Percentiles rank a stretch among this genome's conserved stretches.
Evolutionary conservation across 2,329 filamentous ascomycete species (phyloP).

Genomic region (Endoconidiophora laricicola): DNA sequence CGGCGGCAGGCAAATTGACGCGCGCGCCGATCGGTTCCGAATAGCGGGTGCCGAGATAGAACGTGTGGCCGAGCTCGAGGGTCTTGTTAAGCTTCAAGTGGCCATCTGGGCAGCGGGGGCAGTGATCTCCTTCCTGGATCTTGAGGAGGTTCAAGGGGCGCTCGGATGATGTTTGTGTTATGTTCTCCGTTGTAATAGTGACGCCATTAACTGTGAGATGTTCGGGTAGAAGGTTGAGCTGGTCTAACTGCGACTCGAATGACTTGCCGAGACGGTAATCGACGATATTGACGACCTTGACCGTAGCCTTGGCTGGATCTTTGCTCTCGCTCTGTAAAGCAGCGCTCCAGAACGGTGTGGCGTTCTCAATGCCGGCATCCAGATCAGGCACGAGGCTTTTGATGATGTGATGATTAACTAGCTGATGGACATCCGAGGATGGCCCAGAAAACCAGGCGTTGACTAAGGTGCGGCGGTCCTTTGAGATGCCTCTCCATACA

Average conservation of each 20-base stretch:
- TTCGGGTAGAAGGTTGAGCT: not conserved
- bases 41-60: conserved; percentile 82
- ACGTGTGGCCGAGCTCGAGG: conserved; percentile 88
- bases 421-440: conserved; percentile 17
- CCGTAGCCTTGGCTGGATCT: not conserved
- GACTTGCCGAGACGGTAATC: conserved; percentile 16
- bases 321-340: conserved; percentile 16
- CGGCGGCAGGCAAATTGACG: conserved; percentile 26
- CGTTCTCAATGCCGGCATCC: conserved; percentile 52
- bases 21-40: conserved; percentile 54
- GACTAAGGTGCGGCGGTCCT: conserved; percentile 50
- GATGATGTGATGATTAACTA: conserved; percentile 38
- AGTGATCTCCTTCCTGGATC: conserved; percentile 51
- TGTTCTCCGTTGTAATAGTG: not conserved
- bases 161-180: not conserved
- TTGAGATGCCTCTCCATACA: conserved; percentile 48
- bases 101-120: conserved; percentile 51
- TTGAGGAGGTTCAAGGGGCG: conserved; percentile 42
- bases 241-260: not conserved
- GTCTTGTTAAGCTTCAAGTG: conserved; percentile 50
- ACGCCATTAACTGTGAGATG: not conserved
- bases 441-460: conserved; percentile 47
- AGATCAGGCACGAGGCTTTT: conserved; percentile 50
- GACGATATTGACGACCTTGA: conserved; percentile 21
- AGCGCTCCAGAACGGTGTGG: conserved; percentile 34